A percentile compares a stretch with the other conserved stretches of the same genome.
Evolutionary conservation across 2,329 filamentous ascomycete genomes (phyloP).

Genomic region (Pochonia chlamydosporia): DNA sequence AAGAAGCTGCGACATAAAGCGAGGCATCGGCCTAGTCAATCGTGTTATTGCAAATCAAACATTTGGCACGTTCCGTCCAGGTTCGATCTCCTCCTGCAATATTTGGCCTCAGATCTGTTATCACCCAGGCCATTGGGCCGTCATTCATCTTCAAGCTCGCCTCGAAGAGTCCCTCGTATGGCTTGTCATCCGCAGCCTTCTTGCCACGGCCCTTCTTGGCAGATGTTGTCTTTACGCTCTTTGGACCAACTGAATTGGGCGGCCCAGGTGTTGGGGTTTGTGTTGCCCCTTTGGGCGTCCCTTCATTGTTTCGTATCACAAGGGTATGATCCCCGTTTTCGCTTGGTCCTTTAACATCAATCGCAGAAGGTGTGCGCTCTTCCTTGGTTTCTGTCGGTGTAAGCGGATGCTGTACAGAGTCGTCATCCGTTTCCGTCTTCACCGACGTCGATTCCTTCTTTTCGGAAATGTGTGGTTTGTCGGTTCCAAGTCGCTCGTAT

Average conservation of each 20-base stretch:
- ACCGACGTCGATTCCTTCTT: constrained; percentile 29
- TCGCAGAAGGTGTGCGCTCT: constrained; percentile 41
- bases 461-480: constrained; percentile 49
- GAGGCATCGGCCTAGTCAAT: constrained; percentile 27
- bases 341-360: constrained; percentile 45
- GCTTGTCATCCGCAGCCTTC: constrained; percentile 31
- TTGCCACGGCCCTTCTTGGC: constrained; percentile 33
- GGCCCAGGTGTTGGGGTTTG: constrained; percentile 26
- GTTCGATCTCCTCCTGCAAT: constrained; percentile 43
- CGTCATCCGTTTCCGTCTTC: constrained; percentile 32
- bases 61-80: constrained; percentile 46
- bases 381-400: constrained; percentile 46
- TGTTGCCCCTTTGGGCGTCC: constrained; percentile 21
- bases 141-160: constrained; percentile 42
- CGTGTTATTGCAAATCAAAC: constrained; percentile 42
- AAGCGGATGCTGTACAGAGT: constrained; percentile 33
- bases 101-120: constrained; percentile 43
- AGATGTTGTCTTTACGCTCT: constrained; percentile 18
- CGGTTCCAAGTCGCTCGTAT: constrained; percentile 42
- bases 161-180: constrained; percentile 47
- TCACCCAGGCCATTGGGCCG: constrained; percentile 43
- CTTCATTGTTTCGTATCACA: constrained; percentile 27
- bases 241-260: constrained; percentile 16
- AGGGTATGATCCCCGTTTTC: constrained; percentile 33
- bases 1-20: background rate